Conservation (phyloP, 2,329 filamentous ascomycete genomes). For the Fusarium sulawesiense region DNA sequence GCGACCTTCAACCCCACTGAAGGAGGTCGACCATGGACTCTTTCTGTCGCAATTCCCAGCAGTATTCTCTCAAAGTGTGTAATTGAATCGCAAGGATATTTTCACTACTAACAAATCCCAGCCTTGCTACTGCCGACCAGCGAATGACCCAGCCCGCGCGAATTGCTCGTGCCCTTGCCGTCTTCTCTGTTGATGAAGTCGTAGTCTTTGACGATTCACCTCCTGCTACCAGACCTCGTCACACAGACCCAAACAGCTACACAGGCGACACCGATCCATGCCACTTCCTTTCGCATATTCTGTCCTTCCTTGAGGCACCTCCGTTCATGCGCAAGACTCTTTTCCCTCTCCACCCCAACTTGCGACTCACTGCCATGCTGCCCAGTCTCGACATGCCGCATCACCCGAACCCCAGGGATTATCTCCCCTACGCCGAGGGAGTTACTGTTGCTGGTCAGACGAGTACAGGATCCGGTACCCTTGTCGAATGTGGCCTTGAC, state of each 20-base stretch:
- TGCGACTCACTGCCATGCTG: slow-evolving; percentile 77
- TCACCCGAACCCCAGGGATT: slow-evolving; percentile 80
- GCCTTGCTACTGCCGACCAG: slow-evolving; percentile 78
- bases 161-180: slow-evolving; percentile 82
- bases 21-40: slow-evolving; percentile 75
- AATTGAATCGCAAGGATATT: not conserved
- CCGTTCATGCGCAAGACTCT: slow-evolving; percentile 81
- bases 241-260: slow-evolving; percentile 64
- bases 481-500: slow-evolving; percentile 69
- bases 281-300: slow-evolving; percentile 81
- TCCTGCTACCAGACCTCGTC: slow-evolving; percentile 56
- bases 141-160: slow-evolving; percentile 78
- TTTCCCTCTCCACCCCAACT: slow-evolving; percentile 82
- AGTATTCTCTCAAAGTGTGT: slow-evolving; percentile 80
- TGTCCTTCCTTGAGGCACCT: slow-evolving; percentile 86
- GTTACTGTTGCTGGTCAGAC: slow-evolving; percentile 66
- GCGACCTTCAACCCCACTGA: slow-evolving; percentile 73
- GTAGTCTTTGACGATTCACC: slow-evolving; percentile 81
- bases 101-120: slow-evolving; percentile 48
- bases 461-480: slow-evolving; percentile 60
- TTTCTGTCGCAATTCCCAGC: slow-evolving; percentile 82
- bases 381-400: slow-evolving; percentile 87
- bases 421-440: slow-evolving; percentile 83
- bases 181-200: slow-evolving; percentile 87
- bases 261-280: slow-evolving; percentile 80